phyloP scores from a whole-genome alignment of 1,284 basidiomycete species.

The Peniophora sp. region DNA sequence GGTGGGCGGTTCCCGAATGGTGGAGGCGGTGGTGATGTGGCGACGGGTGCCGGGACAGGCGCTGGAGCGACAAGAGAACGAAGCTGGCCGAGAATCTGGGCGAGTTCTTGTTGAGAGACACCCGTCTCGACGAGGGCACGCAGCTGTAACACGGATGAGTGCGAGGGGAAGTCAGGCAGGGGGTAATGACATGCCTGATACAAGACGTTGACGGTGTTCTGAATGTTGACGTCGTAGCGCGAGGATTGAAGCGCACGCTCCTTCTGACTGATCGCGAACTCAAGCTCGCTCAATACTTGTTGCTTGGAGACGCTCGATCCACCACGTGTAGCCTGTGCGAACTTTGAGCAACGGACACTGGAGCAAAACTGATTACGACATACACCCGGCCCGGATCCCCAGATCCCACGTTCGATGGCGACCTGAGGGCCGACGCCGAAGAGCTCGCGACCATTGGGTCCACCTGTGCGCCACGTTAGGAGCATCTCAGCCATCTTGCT shows the following conservation, averaged over 20 bases:
- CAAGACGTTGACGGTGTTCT: slow-evolving; percentile 63
- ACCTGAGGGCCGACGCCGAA: slow-evolving; percentile 72
- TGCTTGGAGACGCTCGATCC: slow-evolving; percentile 47
- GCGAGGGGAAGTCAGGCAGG: slow-evolving; percentile 1
- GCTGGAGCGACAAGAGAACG: slow-evolving; percentile 49
- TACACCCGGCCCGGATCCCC: slow-evolving; percentile 35
- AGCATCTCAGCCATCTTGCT: slow-evolving; percentile 96
- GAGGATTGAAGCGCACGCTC: slow-evolving; percentile 59
- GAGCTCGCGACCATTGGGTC: slow-evolving; percentile 71
- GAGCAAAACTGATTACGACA: background rate
- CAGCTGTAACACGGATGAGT: slow-evolving; percentile 40
- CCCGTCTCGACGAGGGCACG: slow-evolving; percentile 71
- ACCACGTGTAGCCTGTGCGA: background rate
- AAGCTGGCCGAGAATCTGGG: slow-evolving; percentile 73
- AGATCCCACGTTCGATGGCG: slow-evolving; percentile 71
- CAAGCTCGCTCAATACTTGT: slow-evolving; percentile 75
- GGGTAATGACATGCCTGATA: slow-evolving; percentile 51
- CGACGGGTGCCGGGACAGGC: slow-evolving; percentile 22
- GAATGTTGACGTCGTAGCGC: slow-evolving; percentile 54
- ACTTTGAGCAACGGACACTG: background rate
- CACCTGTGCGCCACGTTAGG: slow-evolving; percentile 83
- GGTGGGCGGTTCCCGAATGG: slow-evolving; percentile 11
- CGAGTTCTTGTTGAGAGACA: slow-evolving; percentile 73
- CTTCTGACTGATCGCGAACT: slow-evolving; percentile 70
- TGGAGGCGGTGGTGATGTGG: slow-evolving; percentile 12